Conservation (phyloP, 768 basidiomycete genomes). For the Naematelia encephala region DNA sequence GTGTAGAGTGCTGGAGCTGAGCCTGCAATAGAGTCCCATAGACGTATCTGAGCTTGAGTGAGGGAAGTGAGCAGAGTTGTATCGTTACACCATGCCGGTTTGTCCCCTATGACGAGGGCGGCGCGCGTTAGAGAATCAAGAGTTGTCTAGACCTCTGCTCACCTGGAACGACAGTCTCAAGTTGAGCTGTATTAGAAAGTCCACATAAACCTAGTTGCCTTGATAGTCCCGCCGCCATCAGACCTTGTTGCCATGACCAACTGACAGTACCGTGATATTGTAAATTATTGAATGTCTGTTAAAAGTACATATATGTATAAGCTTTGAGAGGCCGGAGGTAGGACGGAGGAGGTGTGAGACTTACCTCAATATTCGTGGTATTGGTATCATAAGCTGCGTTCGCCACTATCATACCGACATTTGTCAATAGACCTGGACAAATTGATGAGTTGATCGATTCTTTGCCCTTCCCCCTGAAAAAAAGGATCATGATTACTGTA, state of each 20-base stretch:
- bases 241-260: slow-evolving; percentile 55
- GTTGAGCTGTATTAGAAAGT: slow-evolving; percentile 35
- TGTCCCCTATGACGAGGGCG: slow-evolving; percentile 3
- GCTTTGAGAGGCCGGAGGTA: too few relatives aligned
- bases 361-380: slow-evolving; percentile 52
- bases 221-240: slow-evolving; percentile 55
- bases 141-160: too few relatives aligned
- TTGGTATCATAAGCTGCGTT: slow-evolving; percentile 56
- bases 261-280: slow-evolving; percentile 26
- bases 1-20: slow-evolving; percentile 52
- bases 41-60: slow-evolving; percentile 50
- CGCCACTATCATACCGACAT: slow-evolving; percentile 56
- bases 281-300: slow-evolving; percentile 20
- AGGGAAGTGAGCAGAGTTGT: slow-evolving; percentile 48
- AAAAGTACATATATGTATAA: too few relatives aligned
- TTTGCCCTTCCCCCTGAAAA: too few relatives aligned
- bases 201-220: slow-evolving; percentile 52
- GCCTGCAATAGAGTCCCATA: slow-evolving; percentile 54
- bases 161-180: slow-evolving; percentile 12
- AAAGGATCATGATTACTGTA: too few relatives aligned
- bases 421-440: slow-evolving; percentile 53
- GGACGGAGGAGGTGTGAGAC: slow-evolving; percentile 2
- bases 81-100: slow-evolving; percentile 54
- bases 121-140: too few relatives aligned
- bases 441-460: not conserved